phyloP scores from a whole-genome alignment of 2,329 filamentous ascomycete species.

The Biscogniauxia marginata region DNA sequence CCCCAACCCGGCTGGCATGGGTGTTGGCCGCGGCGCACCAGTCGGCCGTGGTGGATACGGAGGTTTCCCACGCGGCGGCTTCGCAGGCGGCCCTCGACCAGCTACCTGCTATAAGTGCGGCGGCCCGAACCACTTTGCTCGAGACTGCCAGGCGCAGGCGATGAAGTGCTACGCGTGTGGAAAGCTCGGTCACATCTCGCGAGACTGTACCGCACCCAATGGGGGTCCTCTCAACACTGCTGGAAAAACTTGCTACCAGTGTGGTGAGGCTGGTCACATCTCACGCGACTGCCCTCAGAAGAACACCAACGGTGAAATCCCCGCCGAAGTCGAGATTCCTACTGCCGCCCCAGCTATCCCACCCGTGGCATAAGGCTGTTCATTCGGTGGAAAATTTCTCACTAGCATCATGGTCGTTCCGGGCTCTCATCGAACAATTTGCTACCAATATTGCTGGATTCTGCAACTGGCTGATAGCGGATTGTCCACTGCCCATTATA shows the following conservation, averaged over 20 bases:
- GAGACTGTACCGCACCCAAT: constrained; percentile 94
- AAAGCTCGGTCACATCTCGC: constrained; percentile 90
- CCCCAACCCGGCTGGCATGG: constrained; percentile 66
- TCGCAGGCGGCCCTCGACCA: constrained; percentile 65
- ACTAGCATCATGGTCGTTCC: constrained; percentile 3
- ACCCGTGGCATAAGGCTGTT: constrained; percentile 30
- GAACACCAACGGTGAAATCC: constrained; percentile 51
- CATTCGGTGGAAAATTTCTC: constrained; percentile 1
- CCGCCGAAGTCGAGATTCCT: constrained; percentile 29
- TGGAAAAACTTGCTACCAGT: constrained; percentile 98
- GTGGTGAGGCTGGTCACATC: constrained; percentile 93
- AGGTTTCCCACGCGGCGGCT: constrained; percentile 68
- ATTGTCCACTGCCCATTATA: background rate
- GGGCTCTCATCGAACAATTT: background rate
- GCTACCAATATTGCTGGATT: background rate
- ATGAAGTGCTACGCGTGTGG: constrained; percentile 99
- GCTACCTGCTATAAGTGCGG: constrained; percentile 75
- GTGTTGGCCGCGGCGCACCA: constrained; percentile 64
- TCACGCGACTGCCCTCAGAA: constrained; percentile 89
- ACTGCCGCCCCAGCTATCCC: constrained; percentile 27
- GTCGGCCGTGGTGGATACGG: constrained; percentile 70
- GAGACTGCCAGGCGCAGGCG: constrained; percentile 95
- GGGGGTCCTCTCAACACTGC: constrained; percentile 93
- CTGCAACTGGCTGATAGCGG: background rate
- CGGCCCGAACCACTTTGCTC: constrained; percentile 95